These are phyloP conservation scores for Wallacemonas sp. DNA, from an alignment of 208 protist species.

Conservation along the genomic window DNA sequence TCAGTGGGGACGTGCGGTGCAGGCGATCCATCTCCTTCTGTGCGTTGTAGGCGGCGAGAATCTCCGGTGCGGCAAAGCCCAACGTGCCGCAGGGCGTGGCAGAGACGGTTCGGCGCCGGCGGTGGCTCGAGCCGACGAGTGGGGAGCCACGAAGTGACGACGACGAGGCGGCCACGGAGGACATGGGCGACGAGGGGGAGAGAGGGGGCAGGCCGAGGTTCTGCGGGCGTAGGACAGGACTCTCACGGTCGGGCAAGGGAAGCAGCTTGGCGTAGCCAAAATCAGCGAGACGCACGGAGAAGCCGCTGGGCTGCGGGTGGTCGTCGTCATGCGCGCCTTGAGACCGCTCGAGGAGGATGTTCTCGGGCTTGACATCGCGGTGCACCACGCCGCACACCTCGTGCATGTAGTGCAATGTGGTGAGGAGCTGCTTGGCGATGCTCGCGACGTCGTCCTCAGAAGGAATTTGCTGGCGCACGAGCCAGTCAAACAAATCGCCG, in stretches of 20 bases:
- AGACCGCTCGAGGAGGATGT: conserved; percentile 16
- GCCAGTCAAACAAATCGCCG: conserved; percentile 66
- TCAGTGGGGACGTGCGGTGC: conserved; percentile 12
- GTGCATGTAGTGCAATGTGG: conserved; percentile 52
- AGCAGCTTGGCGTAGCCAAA: conserved; percentile 57
- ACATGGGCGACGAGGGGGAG: conserved; percentile 6
- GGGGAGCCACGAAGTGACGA: conserved; percentile 1
- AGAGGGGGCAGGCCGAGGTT: conserved; percentile 9
- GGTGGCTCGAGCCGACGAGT: neutral
- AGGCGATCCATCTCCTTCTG: conserved; percentile 22
- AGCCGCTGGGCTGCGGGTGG: too few relatives aligned
- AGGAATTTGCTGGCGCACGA: conserved; percentile 40
- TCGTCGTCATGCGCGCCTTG: neutral
- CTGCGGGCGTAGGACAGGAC: conserved; percentile 5
- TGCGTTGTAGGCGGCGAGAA: conserved; percentile 47
- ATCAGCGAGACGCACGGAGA: conserved; percentile 47
- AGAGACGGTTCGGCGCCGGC: conserved; percentile 14
- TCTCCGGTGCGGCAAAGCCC: conserved; percentile 58
- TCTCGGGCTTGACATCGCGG: conserved; percentile 36
- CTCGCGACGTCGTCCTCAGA: conserved; percentile 50
- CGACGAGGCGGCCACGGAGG: neutral
- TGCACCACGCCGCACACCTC: conserved; percentile 45
- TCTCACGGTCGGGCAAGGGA: conserved; percentile 16
- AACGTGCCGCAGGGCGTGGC: conserved; percentile 55
- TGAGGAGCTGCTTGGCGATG: conserved; percentile 46